A percentile compares a stretch with the other conserved stretches of the same genome.
Evolutionary conservation across 1,284 basidiomycete species (phyloP).

Genomic region (Ganoderma boninense): DNA sequence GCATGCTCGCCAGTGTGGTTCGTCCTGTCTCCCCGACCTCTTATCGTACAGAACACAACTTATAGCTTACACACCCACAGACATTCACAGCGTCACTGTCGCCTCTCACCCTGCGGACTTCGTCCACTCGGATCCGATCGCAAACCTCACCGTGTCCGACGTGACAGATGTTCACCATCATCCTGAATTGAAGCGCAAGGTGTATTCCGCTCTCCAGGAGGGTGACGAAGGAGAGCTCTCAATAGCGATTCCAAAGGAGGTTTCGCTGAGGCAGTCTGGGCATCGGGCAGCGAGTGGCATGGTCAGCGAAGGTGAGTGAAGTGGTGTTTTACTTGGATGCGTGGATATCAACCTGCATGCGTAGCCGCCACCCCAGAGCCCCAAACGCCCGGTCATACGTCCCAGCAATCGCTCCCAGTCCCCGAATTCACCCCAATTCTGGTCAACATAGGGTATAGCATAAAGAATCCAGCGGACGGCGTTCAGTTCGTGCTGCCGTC

Average conservation of each 20-base stretch:
- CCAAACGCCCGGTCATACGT: constrained; percentile 65
- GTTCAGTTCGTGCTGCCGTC: constrained; percentile 86
- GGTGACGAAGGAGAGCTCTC: constrained; percentile 94
- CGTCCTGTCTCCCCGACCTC: constrained; percentile 41
- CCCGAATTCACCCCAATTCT: constrained; percentile 83
- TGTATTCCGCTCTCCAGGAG: constrained; percentile 91
- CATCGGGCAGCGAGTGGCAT: constrained; percentile 49
- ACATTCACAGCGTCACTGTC: constrained; percentile 79
- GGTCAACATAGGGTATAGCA: constrained; percentile 82
- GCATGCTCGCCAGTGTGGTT: constrained; percentile 87
- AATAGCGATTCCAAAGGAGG: constrained; percentile 87
- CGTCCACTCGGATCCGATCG: constrained; percentile 79
- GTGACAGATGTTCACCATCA: constrained; percentile 89
- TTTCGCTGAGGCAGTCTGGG: constrained; percentile 71
- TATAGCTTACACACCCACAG: constrained; percentile 47
- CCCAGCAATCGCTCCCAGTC: constrained; percentile 50
- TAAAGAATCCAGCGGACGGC: constrained; percentile 86
- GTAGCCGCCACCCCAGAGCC: constrained; percentile 81
- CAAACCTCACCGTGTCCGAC: constrained; percentile 73
- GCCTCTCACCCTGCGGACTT: constrained; percentile 76
- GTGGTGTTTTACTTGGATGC: neutral
- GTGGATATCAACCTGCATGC: neutral
- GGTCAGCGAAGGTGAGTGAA: constrained; percentile 56
- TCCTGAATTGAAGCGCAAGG: constrained; percentile 92
- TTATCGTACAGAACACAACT: constrained; percentile 11